These are phyloP conservation scores for Auriscalpium vulgare DNA, from an alignment of 768 basidiomycete genomes.

Conservation along the genomic window DNA sequence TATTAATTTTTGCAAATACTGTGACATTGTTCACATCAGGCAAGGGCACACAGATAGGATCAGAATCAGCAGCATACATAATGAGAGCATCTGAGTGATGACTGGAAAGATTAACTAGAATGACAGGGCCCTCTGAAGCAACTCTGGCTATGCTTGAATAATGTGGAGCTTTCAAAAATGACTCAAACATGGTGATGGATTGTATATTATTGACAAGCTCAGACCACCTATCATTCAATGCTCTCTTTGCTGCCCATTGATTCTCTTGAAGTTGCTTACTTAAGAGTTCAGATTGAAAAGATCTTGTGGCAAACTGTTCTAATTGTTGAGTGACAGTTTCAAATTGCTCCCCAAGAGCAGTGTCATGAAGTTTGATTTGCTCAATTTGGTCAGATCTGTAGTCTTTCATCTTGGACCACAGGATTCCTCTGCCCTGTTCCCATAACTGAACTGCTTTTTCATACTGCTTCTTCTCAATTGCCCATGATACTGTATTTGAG, in stretches of 20 bases:
- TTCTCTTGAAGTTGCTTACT: background rate
- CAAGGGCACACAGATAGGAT: background rate
- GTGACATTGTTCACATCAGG: background rate
- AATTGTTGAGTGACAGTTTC: background rate
- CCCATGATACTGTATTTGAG: background rate
- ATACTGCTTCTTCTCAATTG: background rate
- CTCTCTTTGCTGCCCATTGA: background rate
- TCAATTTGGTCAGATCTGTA: background rate
- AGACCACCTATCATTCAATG: background rate
- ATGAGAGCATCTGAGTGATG: conserved; percentile 7
- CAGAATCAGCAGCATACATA: background rate
- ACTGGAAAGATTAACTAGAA: conserved; percentile 4
- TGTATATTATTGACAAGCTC: background rate
- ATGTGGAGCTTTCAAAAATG: conserved; percentile 1
- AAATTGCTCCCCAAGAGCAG: background rate
- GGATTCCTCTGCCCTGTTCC: background rate
- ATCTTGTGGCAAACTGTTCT: background rate
- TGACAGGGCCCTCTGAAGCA: conserved; percentile 3
- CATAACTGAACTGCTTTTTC: background rate
- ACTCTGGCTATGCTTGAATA: background rate
- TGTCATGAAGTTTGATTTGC: background rate
- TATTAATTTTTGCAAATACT: too few relatives aligned
- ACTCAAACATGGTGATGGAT: background rate
- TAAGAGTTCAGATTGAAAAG: background rate
- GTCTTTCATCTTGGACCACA: background rate